Evolutionary conservation across 2,329 filamentous ascomycete genomes (phyloP).

Genomic region (Ophiosphaerella narmari): DNA sequence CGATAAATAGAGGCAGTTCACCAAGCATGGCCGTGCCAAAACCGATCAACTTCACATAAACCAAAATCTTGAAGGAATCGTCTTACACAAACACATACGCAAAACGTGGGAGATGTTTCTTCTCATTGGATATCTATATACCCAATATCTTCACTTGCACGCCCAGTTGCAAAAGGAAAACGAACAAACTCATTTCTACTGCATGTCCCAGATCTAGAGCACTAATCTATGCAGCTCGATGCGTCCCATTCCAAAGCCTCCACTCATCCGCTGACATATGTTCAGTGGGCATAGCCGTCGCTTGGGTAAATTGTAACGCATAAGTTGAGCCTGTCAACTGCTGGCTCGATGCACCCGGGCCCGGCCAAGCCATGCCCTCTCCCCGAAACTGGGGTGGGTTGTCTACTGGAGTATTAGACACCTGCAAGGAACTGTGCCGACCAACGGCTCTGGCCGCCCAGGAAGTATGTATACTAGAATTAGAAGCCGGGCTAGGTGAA

Average conservation of each 20-base stretch:
- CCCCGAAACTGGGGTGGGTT: slow-evolving; percentile 6
- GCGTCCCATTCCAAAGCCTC: slow-evolving; percentile 3
- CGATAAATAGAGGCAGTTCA: no score
- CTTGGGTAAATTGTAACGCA: slow-evolving; percentile 1
- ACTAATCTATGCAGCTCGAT: slow-evolving; percentile 1
- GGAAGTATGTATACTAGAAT: slow-evolving; percentile 16
- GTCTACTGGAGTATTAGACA: slow-evolving; percentile 11
- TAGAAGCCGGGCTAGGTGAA: slow-evolving; percentile 1
- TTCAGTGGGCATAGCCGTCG: neutral
- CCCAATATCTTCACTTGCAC: neutral
- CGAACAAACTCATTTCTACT: neutral
- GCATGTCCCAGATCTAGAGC: neutral
- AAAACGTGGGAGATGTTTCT: neutral
- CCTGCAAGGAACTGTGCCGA: slow-evolving; percentile 16
- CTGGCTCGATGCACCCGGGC: slow-evolving; percentile 1
- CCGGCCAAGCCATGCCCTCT: neutral
- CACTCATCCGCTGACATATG: slow-evolving; percentile 2
- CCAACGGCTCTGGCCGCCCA: slow-evolving; percentile 13
- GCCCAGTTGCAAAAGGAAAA: neutral
- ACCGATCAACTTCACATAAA: no score
- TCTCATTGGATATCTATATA: neutral
- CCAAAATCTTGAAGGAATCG: no score
- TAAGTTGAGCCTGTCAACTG: neutral
- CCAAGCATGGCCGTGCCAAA: no score
- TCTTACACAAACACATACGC: neutral